Evolutionary conservation across 108 stramenopile genomes (phyloP).

Genomic region (Pseudonitzschia multistriata): DNA sequence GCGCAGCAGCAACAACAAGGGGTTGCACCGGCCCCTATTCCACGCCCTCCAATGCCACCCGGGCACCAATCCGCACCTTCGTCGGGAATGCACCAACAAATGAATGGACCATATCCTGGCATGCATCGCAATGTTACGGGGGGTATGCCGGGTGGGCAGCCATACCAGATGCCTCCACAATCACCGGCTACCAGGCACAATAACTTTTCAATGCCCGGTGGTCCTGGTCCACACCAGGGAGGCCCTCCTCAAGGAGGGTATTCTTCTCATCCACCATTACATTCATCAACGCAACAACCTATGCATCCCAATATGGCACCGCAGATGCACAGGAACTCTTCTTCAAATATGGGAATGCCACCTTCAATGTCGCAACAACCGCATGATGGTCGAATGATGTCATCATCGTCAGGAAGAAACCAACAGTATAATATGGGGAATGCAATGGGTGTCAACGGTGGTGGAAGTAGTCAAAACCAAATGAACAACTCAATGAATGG

Average conservation of each 20-base stretch:
- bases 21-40: slow-evolving; percentile 29
- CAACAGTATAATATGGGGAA: slow-evolving; percentile 38
- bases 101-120: slow-evolving; percentile 38
- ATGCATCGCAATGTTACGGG: slow-evolving; percentile 32
- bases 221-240: slow-evolving; percentile 20
- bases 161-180: slow-evolving; percentile 39
- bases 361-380: slow-evolving; percentile 30
- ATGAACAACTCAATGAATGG: slow-evolving; percentile 37
- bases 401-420: slow-evolving; percentile 21
- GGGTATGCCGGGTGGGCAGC: slow-evolving; percentile 42
- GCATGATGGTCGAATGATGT: slow-evolving; percentile 34
- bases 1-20: slow-evolving; percentile 51
- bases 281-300: slow-evolving; percentile 39
- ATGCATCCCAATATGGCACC: slow-evolving; percentile 53
- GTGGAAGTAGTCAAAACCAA: slow-evolving; percentile 8
- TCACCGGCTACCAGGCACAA: slow-evolving; percentile 34
- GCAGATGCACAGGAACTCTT: slow-evolving; percentile 44
- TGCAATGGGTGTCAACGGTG: slow-evolving; percentile 23
- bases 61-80: slow-evolving; percentile 36
- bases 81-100: slow-evolving; percentile 52
- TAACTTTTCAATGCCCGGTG: slow-evolving; percentile 36
- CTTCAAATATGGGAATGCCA: slow-evolving; percentile 43
- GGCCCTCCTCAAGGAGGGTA: slow-evolving; percentile 29
- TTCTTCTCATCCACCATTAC: slow-evolving; percentile 43
- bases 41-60: slow-evolving; percentile 55